A percentile compares a stretch with the other conserved stretches of the same genome.
These are phyloP conservation scores for Escallonia rubra DNA, from an alignment of 129 eudicot species.

Conservation along the genomic window DNA sequence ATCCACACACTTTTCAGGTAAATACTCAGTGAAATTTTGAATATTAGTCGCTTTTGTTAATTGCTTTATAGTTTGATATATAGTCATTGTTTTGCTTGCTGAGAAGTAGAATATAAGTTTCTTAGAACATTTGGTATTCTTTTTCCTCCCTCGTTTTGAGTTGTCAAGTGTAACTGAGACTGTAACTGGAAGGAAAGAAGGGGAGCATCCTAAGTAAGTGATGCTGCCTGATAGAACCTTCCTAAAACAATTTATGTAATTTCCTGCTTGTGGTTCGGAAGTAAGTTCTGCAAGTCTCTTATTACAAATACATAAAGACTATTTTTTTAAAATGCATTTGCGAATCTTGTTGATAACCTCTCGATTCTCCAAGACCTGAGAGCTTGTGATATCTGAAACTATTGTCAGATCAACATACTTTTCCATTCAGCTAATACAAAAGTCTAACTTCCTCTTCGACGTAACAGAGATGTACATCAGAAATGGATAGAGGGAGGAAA, in stretches of 20 bases:
- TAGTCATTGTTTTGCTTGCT: background rate
- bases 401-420: background rate
- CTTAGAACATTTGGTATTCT: background rate
- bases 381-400: background rate
- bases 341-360: background rate
- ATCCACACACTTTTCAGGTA: slow-evolving; percentile 96
- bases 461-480: slow-evolving; percentile 87
- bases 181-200: slow-evolving; percentile 62
- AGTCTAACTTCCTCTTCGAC: slow-evolving; percentile 1
- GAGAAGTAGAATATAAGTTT: background rate
- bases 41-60: background rate
- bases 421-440: background rate
- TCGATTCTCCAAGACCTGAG: background rate
- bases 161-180: no score
- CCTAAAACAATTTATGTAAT: slow-evolving; percentile 58
- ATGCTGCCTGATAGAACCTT: slow-evolving; percentile 73
- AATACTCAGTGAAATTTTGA: background rate
- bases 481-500: slow-evolving; percentile 99
- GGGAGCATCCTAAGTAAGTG: slow-evolving; percentile 56
- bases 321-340: background rate
- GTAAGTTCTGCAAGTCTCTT: slow-evolving; percentile 60
- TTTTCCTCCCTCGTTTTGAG: background rate
- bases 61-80: background rate
- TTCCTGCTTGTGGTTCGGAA: slow-evolving; percentile 65
- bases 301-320: slow-evolving; percentile 43